Conservation (phyloP, 2,329 filamentous ascomycete genomes). For the Sordariomycetes sp. region DNA sequence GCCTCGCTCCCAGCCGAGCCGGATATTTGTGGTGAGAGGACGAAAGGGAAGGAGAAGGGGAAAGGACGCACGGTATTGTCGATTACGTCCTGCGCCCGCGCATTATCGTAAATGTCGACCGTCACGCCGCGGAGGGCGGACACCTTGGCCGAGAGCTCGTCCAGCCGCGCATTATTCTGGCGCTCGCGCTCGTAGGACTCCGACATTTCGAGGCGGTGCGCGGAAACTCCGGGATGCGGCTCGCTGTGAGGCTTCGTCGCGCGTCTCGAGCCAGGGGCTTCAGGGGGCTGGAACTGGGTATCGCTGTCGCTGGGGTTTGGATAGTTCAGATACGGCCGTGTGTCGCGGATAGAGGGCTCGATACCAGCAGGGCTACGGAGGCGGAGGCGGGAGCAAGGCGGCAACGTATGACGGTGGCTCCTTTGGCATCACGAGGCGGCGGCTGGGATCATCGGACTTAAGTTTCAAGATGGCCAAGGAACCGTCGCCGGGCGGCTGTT, state of each 20-base stretch:
- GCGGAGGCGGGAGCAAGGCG: background rate
- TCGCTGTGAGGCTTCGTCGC: background rate
- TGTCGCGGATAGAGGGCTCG: background rate
- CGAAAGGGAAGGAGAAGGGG: background rate
- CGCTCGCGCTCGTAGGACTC: constrained; percentile 68
- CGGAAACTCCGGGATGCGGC: background rate
- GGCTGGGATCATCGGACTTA: background rate
- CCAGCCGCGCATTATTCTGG: constrained; percentile 91
- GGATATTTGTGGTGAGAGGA: background rate
- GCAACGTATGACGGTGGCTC: background rate
- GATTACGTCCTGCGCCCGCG: constrained; percentile 74
- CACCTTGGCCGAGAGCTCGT: constrained; percentile 83
- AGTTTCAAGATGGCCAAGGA: background rate
- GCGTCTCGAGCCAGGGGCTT: background rate
- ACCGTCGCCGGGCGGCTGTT: background rate
- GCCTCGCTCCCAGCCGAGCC: background rate
- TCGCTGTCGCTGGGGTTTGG: background rate
- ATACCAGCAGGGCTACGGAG: background rate
- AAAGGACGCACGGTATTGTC: constrained; percentile 60
- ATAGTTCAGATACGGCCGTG: background rate
- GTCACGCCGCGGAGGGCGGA: constrained; percentile 86
- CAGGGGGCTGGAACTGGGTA: background rate
- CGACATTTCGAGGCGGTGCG: constrained; percentile 36
- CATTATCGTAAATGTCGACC: constrained; percentile 95
- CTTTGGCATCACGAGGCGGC: background rate